These are phyloP conservation scores for Davidsoniella virescens DNA, from an alignment of 2,329 filamentous ascomycete species.

Conservation along the genomic window DNA sequence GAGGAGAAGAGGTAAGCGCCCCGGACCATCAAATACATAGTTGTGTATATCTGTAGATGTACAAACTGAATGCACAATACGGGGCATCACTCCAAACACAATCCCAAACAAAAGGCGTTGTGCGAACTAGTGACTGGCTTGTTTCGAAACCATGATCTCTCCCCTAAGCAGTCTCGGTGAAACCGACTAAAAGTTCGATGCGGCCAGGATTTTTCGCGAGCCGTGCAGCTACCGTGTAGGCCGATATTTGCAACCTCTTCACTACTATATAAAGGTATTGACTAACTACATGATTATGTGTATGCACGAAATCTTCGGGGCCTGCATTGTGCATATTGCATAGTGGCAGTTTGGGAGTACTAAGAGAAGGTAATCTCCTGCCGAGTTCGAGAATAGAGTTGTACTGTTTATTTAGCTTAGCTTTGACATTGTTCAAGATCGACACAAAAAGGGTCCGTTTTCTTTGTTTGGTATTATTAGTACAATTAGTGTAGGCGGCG, in stretches of 20 bases:
- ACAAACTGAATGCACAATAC: neutral
- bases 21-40: too few relatives aligned
- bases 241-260: too few relatives aligned
- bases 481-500: too few relatives aligned
- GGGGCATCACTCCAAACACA: slow-evolving; percentile 5
- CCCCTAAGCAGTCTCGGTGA: neutral
- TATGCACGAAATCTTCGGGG: neutral
- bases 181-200: neutral
- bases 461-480: too few relatives aligned
- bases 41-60: too few relatives aligned
- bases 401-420: too few relatives aligned
- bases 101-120: neutral
- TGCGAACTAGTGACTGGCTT: neutral
- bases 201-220: neutral
- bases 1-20: too few relatives aligned
- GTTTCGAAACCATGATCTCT: slow-evolving; percentile 11
- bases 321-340: neutral
- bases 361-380: too few relatives aligned
- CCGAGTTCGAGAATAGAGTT: too few relatives aligned
- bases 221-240: neutral
- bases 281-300: neutral
- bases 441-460: too few relatives aligned
- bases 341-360: too few relatives aligned
- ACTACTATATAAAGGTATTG: neutral
- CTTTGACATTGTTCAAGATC: too few relatives aligned